These are phyloP conservation scores for Neocatenulostroma microsporum DNA, from an alignment of 2,329 filamentous ascomycete genomes.

Conservation along the genomic window DNA sequence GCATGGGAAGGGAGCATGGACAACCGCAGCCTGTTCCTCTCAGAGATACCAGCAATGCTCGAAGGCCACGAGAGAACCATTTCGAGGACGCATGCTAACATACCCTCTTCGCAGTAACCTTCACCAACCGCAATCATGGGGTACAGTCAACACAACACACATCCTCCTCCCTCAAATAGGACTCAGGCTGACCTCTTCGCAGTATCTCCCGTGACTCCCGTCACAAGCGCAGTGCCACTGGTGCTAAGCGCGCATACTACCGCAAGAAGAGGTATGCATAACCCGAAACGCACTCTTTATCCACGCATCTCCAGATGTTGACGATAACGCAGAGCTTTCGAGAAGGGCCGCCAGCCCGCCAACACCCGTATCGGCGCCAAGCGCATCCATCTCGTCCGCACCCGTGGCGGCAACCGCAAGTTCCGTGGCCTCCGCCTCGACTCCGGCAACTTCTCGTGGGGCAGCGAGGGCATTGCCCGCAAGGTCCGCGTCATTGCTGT, in stretches of 20 bases:
- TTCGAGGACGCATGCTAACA: too few species aligned
- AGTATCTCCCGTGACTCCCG: slow-evolving; percentile 99
- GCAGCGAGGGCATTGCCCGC: slow-evolving; percentile 93
- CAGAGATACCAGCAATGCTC: too few species aligned
- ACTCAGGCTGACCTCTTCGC: slow-evolving; percentile 30
- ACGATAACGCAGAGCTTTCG: slow-evolving; percentile 84
- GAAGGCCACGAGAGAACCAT: too few species aligned
- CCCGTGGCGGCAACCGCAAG: slow-evolving; percentile 98
- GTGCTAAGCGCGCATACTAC: slow-evolving; percentile 69
- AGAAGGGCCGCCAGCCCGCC: slow-evolving; percentile 98
- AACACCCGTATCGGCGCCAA: slow-evolving; percentile 98
- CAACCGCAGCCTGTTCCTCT: too few species aligned
- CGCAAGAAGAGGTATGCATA: slow-evolving; percentile 54
- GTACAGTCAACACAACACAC: slow-evolving; percentile 32
- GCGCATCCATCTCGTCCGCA: slow-evolving; percentile 94
- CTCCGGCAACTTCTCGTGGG: slow-evolving; percentile 99
- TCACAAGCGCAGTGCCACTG: slow-evolving; percentile 99
- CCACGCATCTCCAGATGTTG: slow-evolving; percentile 54
- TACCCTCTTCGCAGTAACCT: slow-evolving; percentile 25
- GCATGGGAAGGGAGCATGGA: too few species aligned
- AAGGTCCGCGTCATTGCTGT: slow-evolving; percentile 99
- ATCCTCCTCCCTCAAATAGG: slow-evolving; percentile 6
- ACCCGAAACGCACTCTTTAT: slow-evolving; percentile 48
- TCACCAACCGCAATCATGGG: slow-evolving; percentile 47
- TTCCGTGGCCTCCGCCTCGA: slow-evolving; percentile 99